These are phyloP conservation scores for Hirschfeldia incana DNA, from an alignment of 345 rosid species.

Conservation along the genomic window DNA sequence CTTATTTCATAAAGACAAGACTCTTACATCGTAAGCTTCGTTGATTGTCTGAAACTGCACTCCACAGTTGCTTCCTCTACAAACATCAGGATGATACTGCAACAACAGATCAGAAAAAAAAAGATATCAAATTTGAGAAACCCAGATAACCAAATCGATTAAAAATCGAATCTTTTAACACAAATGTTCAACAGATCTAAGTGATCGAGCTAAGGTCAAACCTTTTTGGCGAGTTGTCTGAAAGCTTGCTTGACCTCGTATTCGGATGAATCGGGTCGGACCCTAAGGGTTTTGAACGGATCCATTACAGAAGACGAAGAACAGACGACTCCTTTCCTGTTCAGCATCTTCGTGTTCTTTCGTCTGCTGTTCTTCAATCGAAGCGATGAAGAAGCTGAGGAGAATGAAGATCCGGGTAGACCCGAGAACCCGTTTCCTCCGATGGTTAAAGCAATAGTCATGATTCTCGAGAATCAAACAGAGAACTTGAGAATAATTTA, in stretches of 20 bases:
- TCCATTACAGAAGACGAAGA: conserved; percentile 57
- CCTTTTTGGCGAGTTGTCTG: conserved; percentile 81
- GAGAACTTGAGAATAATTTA: neutral
- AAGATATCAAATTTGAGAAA: neutral
- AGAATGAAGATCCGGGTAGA: conserved; percentile 36
- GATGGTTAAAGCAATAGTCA: conserved; percentile 43
- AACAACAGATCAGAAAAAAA: neutral
- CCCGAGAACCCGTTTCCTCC: conserved; percentile 51
- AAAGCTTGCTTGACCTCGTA: conserved; percentile 89
- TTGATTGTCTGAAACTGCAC: conserved; percentile 71
- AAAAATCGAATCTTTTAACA: conserved; percentile 1
- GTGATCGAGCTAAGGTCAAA: conserved; percentile 9
- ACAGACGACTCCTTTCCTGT: conserved; percentile 39
- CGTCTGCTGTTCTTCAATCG: conserved; percentile 38
- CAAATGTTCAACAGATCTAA: conserved; percentile 21
- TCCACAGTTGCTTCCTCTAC: conserved; percentile 84
- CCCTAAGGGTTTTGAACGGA: conserved; percentile 71
- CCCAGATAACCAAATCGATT: neutral
- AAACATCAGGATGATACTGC: conserved; percentile 98
- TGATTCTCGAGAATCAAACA: neutral
- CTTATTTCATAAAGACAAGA: neutral
- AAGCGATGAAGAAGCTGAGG: conserved; percentile 51
- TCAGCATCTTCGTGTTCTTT: conserved; percentile 43
- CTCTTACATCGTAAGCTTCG: conserved; percentile 89
- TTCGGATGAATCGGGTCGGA: conserved; percentile 78